Evolutionary conservation across 2,329 filamentous ascomycete species (phyloP).

Genomic region (Diaporthe aspalathi): DNA sequence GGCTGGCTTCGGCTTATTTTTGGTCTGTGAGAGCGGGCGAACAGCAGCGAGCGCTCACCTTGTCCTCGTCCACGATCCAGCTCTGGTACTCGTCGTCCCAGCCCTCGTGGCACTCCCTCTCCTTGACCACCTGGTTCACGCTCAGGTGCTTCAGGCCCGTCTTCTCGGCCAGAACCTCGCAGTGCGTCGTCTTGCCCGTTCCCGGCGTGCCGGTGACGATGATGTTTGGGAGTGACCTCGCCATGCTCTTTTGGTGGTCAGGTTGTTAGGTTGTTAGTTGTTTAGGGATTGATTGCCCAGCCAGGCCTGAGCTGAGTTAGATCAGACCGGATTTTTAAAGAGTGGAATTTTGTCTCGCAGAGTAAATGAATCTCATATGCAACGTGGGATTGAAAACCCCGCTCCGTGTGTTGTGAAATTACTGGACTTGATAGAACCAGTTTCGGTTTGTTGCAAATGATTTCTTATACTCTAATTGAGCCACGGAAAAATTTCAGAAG

Average conservation of each 20-base stretch:
- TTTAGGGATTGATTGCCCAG: too few species aligned
- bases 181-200: constrained; percentile 94
- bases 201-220: constrained; percentile 96
- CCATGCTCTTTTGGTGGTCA: constrained; percentile 45
- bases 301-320: neutral
- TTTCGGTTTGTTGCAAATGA: constrained; percentile 28
- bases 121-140: constrained; percentile 92
- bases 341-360: neutral
- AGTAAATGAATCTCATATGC: neutral
- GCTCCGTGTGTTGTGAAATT: neutral
- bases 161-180: constrained; percentile 80
- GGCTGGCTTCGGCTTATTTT: too few species aligned
- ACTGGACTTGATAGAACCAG: neutral
- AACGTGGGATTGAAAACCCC: neutral
- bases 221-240: constrained; percentile 80
- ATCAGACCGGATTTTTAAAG: neutral
- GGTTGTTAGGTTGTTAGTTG: too few species aligned
- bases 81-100: constrained; percentile 87
- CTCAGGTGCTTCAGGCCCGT: constrained; percentile 85
- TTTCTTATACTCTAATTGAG: neutral
- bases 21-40: too few species aligned
- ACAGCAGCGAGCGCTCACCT: constrained; percentile 68
- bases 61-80: constrained; percentile 97
- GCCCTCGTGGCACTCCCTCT: constrained; percentile 86
- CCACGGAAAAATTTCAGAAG: constrained; percentile 9